Evolutionary conservation across 2,329 filamentous ascomycete species (phyloP), one percentile per base, ranked within the genome.

Genomic region (Ilyonectria mors-panacis): DNA sequence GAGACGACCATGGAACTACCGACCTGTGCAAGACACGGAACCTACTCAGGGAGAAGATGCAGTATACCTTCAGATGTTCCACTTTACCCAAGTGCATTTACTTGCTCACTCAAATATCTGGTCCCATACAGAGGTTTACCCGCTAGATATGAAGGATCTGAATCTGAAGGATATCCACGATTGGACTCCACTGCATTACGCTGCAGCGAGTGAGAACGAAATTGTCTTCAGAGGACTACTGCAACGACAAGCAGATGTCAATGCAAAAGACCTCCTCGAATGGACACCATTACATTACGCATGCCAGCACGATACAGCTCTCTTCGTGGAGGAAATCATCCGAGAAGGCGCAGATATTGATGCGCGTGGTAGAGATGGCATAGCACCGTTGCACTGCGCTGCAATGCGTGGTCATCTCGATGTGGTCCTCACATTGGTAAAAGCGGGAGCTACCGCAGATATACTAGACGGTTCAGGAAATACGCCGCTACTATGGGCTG

Each of bases 261-360:
- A 70, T 37, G 50, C 63, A 0, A 45, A 23, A 55, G 70, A 75
- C 28, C 21, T 69, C 17, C 42, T n/a, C 21, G 73, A 55, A 39
- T 68, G 67, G 50, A 75, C 75, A n/a, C 74, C 75, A 15, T 60
- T 77, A 37, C 73, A 77, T 66, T 73, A 74, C 59, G 72, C 70
- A 39, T 55, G 63, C 67, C 3, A 23, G 30, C 28, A 21, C 6
- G 28, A n/a, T 19, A 19, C 21, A 2, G 21, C n/a, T 19, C 10
- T 15, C 8, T 21, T 54, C 15, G 17, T 56, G 4, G 37, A 28
- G 2, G 15, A 42, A 7, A 33, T 56, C 8, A 12, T 56, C 6
- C 21, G 37, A 44, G 8, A 30, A 23, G 37, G 54, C 39, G 54
- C 54, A 45, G 54, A 45, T 4, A n/a, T 33, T 19, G 19, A 45